Base-by-base conservation (phyloP, 805 yeast genomes). In the Zygosaccharomyces gambellarensis region DNA sequence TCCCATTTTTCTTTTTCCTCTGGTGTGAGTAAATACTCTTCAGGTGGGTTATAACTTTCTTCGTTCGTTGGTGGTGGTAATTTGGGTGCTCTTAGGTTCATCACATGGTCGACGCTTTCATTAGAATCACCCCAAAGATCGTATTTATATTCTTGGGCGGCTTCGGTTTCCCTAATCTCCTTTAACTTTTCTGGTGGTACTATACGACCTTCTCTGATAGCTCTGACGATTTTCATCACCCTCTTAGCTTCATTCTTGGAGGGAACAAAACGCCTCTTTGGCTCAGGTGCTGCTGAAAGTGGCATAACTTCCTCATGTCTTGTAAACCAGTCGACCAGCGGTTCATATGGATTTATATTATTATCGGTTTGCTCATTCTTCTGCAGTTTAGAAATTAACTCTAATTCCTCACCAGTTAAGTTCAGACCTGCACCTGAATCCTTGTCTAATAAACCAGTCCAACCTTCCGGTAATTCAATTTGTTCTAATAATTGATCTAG, bases 41-140 rank as follows among this genome's bases (percentile, higher is more conserved):
- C 96, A 4, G 99, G 99, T 32, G 99, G 99, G 65, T 94, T 94
- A 69, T 94, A 94, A 61, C 94, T 83, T 72, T 92, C 97, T 58
- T 92, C 99, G 64, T 94, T 82, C 0, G 97, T 88, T 50, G 99
- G 99, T 31, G 97, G 98, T 12, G 96, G 82, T 60, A 89, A 59
- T 68, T 94, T 92, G 34, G 99, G 99, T 12, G 99, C 99, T 64
- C 96, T 81, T 59, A 92, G 74, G 55, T 81, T 89, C 96, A 90
- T 90, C 42, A 89, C 74, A 68, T 90, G 96, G 62, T 90, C 96
- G 36, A 55, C 47, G 12, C 52, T 53, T 45, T 78, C 80, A 42
- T 79, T 80, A 43, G 82, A 80, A 58, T 83, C 87, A 19, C 79
- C 83, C 99, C 99, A 94, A 50, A 94, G 75, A 68, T 94, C 97